phyloP scores from a whole-genome alignment of 352 stramenopile species.

The Globisporangium cystogenes region DNA sequence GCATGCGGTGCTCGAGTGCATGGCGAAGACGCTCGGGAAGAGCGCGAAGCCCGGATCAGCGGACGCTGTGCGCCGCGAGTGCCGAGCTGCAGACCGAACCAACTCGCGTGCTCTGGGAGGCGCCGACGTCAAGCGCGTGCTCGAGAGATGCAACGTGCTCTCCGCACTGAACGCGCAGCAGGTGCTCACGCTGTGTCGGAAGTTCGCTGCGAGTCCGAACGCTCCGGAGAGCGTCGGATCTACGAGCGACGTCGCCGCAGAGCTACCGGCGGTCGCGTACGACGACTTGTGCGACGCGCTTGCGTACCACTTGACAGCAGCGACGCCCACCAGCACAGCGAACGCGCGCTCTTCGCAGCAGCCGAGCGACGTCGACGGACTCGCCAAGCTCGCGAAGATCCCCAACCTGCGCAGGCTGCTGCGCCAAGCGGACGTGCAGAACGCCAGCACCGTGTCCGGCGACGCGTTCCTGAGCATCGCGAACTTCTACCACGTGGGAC shows the following conservation, averaged over 20 bases:
- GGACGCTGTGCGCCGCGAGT: slow-evolving; percentile 33
- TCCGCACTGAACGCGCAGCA: slow-evolving; percentile 58
- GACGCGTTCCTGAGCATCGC: slow-evolving; percentile 22
- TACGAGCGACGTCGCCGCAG: slow-evolving; percentile 3
- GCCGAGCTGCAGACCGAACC: slow-evolving; percentile 19
- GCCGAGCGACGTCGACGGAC: slow-evolving; percentile 2
- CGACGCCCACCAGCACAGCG: neutral
- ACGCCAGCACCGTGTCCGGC: slow-evolving; percentile 10
- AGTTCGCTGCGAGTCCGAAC: slow-evolving; percentile 16
- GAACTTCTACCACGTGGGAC: slow-evolving; percentile 17
- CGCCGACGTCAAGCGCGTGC: slow-evolving; percentile 21
- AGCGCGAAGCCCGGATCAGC: neutral
- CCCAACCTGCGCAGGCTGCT: slow-evolving; percentile 16
- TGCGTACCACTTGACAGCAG: neutral
- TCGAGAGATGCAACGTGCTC: slow-evolving; percentile 13
- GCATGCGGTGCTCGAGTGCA: slow-evolving; percentile 21
- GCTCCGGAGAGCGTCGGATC: neutral
- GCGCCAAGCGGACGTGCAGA: slow-evolving; percentile 3
- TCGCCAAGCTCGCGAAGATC: slow-evolving; percentile 28
- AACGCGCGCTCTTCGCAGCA: neutral
- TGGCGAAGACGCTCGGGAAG: slow-evolving; percentile 19
- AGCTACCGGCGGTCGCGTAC: slow-evolving; percentile 23
- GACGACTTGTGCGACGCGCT: slow-evolving; percentile 65
- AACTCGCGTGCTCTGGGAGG: slow-evolving; percentile 15
- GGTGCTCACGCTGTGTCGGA: slow-evolving; percentile 48